These are phyloP conservation scores for Niebla homalea DNA, from an alignment of 495 filamentous ascomycete species.

Conservation along the genomic window DNA sequence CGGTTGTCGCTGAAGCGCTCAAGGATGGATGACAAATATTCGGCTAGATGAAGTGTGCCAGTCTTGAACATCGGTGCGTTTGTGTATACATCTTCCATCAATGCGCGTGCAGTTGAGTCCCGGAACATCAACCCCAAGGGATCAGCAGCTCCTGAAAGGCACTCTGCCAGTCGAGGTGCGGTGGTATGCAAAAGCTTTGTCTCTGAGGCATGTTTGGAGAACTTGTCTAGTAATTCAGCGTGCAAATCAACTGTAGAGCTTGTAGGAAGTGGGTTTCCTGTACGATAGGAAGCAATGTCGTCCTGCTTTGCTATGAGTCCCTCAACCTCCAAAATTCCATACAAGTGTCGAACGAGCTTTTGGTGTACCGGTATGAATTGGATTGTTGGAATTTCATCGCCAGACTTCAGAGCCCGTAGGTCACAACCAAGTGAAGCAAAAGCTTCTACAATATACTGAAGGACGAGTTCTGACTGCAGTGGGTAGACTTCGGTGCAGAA, in stretches of 20 bases:
- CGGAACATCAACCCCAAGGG: constrained; percentile 11
- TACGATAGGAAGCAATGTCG: not conserved
- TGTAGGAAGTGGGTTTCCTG: not conserved
- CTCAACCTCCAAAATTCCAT: constrained; percentile 20
- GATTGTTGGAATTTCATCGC: constrained; percentile 16
- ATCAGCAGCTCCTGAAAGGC: constrained; percentile 11
- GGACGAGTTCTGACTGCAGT: constrained; percentile 23
- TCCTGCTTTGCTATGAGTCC: constrained; percentile 4
- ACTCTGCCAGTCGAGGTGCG: constrained; percentile 13
- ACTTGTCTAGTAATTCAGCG: constrained; percentile 5
- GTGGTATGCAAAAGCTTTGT: constrained; percentile 15
- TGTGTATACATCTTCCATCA: constrained; percentile 18
- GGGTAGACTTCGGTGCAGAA: constrained; percentile 26
- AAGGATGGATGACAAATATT: constrained; percentile 1
- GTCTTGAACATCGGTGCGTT: constrained; percentile 16
- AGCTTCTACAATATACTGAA: constrained; percentile 28
- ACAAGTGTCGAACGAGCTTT: constrained; percentile 20
- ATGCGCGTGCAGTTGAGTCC: not conserved
- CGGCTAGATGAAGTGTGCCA: constrained; percentile 5
- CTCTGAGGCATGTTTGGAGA: constrained; percentile 17
- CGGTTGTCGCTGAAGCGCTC: not conserved
- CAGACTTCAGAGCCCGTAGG: constrained; percentile 15
- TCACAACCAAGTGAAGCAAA: constrained; percentile 25
- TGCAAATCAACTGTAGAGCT: constrained; percentile 1
- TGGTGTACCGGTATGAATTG: constrained; percentile 15